Conservation (phyloP, 331 rosid genomes). For the Erythrophleum ivorense region DNA sequence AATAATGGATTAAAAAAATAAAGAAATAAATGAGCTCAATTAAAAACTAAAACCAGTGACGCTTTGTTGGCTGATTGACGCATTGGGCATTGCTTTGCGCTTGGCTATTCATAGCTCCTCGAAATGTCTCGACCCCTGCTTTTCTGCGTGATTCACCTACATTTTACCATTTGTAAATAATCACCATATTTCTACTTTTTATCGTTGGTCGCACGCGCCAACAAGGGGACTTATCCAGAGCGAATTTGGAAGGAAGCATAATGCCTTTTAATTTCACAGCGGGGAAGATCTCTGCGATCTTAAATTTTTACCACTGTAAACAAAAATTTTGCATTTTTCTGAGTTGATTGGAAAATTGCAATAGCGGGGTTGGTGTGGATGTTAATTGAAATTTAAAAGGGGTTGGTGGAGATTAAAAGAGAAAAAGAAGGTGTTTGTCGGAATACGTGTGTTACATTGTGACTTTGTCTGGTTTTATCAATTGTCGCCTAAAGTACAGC, state of each 20-base stretch:
- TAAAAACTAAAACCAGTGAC: slow-evolving; percentile 17
- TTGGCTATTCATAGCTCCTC: slow-evolving; percentile 34
- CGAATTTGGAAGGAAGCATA: not conserved
- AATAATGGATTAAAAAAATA: not conserved
- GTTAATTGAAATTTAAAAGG: slow-evolving; percentile 40
- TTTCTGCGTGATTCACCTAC: not conserved
- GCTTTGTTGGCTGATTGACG: slow-evolving; percentile 35
- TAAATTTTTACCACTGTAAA: slow-evolving; percentile 24
- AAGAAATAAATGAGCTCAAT: not conserved
- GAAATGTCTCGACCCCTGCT: slow-evolving; percentile 32
- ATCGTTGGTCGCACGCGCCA: slow-evolving; percentile 37
- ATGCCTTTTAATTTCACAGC: slow-evolving; percentile 32
- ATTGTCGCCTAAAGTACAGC: slow-evolving; percentile 12
- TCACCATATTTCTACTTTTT: not conserved
- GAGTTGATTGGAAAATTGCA: slow-evolving; percentile 27
- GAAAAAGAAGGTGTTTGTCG: slow-evolving; percentile 37
- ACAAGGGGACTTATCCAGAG: slow-evolving; percentile 23
- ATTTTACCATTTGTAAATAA: not conserved
- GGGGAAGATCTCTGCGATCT: slow-evolving; percentile 31
- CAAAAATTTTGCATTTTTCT: not conserved
- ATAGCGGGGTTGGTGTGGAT: slow-evolving; percentile 45
- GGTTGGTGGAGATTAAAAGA: slow-evolving; percentile 40
- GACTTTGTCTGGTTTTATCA: slow-evolving; percentile 38
- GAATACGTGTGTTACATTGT: slow-evolving; percentile 20
- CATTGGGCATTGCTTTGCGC: slow-evolving; percentile 13